Conservation (phyloP, 768 basidiomycete genomes). For the Amanita rubescens region DNA sequence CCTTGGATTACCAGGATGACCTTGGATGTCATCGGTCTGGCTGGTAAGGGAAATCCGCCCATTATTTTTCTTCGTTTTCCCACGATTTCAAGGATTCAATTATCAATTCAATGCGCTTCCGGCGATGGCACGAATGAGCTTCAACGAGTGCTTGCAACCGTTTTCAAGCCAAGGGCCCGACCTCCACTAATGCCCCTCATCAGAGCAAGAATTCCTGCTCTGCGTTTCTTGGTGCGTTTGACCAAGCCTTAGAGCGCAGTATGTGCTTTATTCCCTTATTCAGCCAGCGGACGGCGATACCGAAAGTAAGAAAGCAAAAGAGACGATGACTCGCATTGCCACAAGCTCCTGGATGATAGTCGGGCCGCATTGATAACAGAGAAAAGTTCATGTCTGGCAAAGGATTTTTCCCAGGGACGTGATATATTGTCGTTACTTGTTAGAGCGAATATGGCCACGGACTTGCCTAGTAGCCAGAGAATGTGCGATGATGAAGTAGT, state of each 20-base stretch:
- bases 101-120: conserved; percentile 27
- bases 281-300: conserved; percentile 28
- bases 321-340: conserved; percentile 42
- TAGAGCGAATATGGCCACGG: conserved; percentile 56
- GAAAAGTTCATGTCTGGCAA: conserved; percentile 23
- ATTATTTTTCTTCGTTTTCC: background rate
- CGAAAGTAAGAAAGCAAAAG: conserved; percentile 23
- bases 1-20: conserved; percentile 62
- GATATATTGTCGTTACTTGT: conserved; percentile 60
- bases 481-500: conserved; percentile 60
- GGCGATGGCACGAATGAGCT: conserved; percentile 37
- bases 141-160: conserved; percentile 41
- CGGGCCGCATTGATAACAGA: conserved; percentile 28
- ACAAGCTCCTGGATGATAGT: conserved; percentile 40
- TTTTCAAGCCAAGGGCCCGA: conserved; percentile 37
- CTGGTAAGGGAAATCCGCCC: conserved; percentile 33
- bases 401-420: conserved; percentile 27
- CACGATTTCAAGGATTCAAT: conserved; percentile 16
- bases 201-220: conserved; percentile 25
- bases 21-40: conserved; percentile 71
- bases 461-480: conserved; percentile 45
- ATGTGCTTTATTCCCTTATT: background rate
- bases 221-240: conserved; percentile 31
- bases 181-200: conserved; percentile 26
- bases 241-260: background rate